Base-by-base conservation (phyloP, 192 early-diverging fungal species). In the Coemansia sp. region DNA sequence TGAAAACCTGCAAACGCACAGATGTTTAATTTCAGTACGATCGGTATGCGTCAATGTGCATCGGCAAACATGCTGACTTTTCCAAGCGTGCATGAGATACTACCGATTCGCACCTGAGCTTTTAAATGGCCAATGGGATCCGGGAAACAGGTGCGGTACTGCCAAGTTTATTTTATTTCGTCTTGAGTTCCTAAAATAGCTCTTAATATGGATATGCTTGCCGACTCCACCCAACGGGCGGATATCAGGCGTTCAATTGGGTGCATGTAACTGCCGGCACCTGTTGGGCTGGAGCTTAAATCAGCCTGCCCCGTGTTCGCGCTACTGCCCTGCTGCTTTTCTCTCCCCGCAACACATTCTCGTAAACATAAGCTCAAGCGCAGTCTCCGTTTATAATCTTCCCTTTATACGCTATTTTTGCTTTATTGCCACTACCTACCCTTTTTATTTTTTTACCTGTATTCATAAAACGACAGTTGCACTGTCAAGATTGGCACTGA, bases 281-380 rank as follows among this genome's bases (percentile, higher is more conserved):
- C 17, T 19, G 55, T 7, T 37, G 55, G 29, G 24, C 53, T 29
- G 53, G 53, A 14, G 55, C 55, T 22, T 14, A 56, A 56, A 56
- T 37, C n/a, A 29, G 54, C 27, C 10, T 37, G 54, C 54, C 54
- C 54, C 54, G 19, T 27, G 35, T 56, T 37, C 27, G 38, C 37
- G 29, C 32, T 56, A 56, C 55, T 56, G 55, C 35, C 6, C 37
- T 17, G 23, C 35, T 56, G 29, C 35, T 32, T 32, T 56, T 35
- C 55, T 22, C 15, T 56, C 55, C 21, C 55, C 55, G 21, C 55
- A 39, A 37, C 35, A 56, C 55, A 56, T 56, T 56, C 55, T 56
- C 35, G 29, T 56, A 32, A 56, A 32, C 15, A 22, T 7, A 19
- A 25, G 53, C 24, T 29, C 11, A n/a, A 43, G 15, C 2, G 41